Evolutionary conservation across 2,329 filamentous ascomycete genomes (phyloP).

Genomic region (Cercospora citrullina): DNA sequence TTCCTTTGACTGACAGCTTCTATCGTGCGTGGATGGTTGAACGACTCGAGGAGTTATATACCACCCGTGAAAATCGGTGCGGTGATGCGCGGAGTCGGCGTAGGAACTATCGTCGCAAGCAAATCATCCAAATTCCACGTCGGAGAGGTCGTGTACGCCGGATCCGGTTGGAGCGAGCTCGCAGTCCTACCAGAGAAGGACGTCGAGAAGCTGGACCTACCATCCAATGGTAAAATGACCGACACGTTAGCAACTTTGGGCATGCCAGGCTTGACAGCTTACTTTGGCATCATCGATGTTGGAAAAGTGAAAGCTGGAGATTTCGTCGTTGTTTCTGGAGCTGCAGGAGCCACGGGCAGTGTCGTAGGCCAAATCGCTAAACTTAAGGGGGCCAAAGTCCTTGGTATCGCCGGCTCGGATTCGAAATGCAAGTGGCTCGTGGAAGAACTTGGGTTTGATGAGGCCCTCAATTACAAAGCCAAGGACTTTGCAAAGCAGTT

Average conservation of each 20-base stretch:
- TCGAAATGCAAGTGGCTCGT: slow-evolving; percentile 68
- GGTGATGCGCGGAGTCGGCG: slow-evolving; percentile 42
- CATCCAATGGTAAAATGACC: slow-evolving; percentile 29
- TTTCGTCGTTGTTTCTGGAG: slow-evolving; percentile 74
- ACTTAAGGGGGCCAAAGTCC: slow-evolving; percentile 63
- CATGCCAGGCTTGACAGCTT: slow-evolving; percentile 71
- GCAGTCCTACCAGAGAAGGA: slow-evolving; percentile 36
- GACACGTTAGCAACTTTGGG: slow-evolving; percentile 46
- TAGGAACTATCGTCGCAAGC: slow-evolving; percentile 43
- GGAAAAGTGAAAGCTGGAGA: slow-evolving; percentile 68
- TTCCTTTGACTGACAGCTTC: background rate
- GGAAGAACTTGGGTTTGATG: slow-evolving; percentile 65
- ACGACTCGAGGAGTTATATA: slow-evolving; percentile 46
- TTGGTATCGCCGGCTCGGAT: slow-evolving; percentile 65
- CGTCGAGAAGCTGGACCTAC: slow-evolving; percentile 30
- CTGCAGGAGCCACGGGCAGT: slow-evolving; percentile 75
- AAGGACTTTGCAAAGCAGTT: slow-evolving; percentile 61
- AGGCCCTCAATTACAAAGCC: slow-evolving; percentile 69
- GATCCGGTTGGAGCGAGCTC: slow-evolving; percentile 46
- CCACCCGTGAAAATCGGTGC: slow-evolving; percentile 47
- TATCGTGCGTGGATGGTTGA: slow-evolving; percentile 50
- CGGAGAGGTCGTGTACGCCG: slow-evolving; percentile 41
- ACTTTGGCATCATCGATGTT: slow-evolving; percentile 70
- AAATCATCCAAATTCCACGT: slow-evolving; percentile 34
- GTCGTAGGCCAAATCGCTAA: slow-evolving; percentile 78